phyloP scores from a whole-genome alignment of 1,284 basidiomycete species.

The Austroboletus niveus region DNA sequence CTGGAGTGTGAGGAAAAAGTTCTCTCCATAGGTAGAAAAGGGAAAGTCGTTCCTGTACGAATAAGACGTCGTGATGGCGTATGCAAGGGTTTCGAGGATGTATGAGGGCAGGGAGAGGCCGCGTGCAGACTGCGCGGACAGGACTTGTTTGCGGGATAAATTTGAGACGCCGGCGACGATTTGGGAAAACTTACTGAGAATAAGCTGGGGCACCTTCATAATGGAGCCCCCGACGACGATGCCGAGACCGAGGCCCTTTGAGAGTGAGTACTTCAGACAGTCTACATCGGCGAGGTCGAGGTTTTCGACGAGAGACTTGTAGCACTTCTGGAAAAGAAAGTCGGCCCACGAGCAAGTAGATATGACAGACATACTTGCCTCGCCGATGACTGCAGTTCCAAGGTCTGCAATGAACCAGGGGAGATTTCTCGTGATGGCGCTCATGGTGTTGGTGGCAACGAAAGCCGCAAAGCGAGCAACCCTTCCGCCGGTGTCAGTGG shows the following conservation, averaged over 20 bases:
- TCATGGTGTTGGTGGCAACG: slow-evolving; percentile 45
- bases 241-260: slow-evolving; percentile 89
- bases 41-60: slow-evolving; percentile 82
- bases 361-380: slow-evolving; percentile 44
- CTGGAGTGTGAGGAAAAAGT: slow-evolving; percentile 83
- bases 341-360: not conserved
- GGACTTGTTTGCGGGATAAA: slow-evolving; percentile 39
- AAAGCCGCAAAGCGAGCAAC: slow-evolving; percentile 5
- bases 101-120: slow-evolving; percentile 84
- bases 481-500: slow-evolving; percentile 14
- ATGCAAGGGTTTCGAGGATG: slow-evolving; percentile 81
- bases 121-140: slow-evolving; percentile 68
- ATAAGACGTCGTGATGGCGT: slow-evolving; percentile 87
- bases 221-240: slow-evolving; percentile 93
- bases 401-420: slow-evolving; percentile 83
- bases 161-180: not conserved
- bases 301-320: slow-evolving; percentile 86
- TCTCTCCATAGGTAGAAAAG: slow-evolving; percentile 95
- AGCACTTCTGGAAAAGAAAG: slow-evolving; percentile 69
- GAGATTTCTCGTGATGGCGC: slow-evolving; percentile 67
- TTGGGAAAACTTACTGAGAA: slow-evolving; percentile 56
- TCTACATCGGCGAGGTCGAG: slow-evolving; percentile 79
- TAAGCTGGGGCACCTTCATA: slow-evolving; percentile 91
- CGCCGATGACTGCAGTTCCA: slow-evolving; percentile 78
- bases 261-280: slow-evolving; percentile 90